phyloP scores from a whole-genome alignment of 768 basidiomycete genomes.

The Asterophora lycoperdoides region DNA sequence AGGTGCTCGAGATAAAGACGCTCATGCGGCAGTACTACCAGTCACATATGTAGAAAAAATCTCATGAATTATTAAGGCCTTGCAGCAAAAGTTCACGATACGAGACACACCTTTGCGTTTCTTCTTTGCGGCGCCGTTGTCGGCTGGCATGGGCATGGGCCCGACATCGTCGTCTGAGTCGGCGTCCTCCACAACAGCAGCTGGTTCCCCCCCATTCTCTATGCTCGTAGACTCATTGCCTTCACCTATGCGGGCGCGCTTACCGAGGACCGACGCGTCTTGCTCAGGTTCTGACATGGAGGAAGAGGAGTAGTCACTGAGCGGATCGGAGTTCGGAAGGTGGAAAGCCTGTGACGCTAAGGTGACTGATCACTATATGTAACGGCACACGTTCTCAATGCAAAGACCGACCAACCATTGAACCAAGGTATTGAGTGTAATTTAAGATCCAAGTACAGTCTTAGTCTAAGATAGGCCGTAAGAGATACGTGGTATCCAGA shows the following conservation, averaged over 20 bases:
- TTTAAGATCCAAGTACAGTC: slow-evolving; percentile 1
- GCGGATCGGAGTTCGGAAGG: slow-evolving; percentile 17
- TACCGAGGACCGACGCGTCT: slow-evolving; percentile 57
- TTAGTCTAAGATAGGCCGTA: neutral
- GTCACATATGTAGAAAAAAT: slow-evolving; percentile 16
- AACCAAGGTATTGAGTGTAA: neutral
- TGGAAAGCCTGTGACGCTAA: too few species aligned
- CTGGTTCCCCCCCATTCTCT: neutral
- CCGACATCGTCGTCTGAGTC: slow-evolving; percentile 80
- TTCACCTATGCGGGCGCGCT: slow-evolving; percentile 46
- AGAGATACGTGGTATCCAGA: neutral
- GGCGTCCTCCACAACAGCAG: slow-evolving; percentile 34
- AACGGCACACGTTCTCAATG: too few species aligned
- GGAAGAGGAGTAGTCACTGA: neutral
- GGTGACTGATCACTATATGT: too few species aligned
- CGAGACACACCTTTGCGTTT: slow-evolving; percentile 71
- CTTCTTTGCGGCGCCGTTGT: slow-evolving; percentile 53
- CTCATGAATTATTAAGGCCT: slow-evolving; percentile 33
- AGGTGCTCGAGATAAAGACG: slow-evolving; percentile 88
- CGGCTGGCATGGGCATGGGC: slow-evolving; percentile 79
- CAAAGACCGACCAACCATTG: too few species aligned
- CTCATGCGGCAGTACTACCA: slow-evolving; percentile 87
- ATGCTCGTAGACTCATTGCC: slow-evolving; percentile 17
- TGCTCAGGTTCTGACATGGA: slow-evolving; percentile 43
- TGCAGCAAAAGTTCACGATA: slow-evolving; percentile 15